Evolutionary conservation across 2,329 filamentous ascomycete genomes (phyloP).

Genomic region (Nemania bipapillata): DNA sequence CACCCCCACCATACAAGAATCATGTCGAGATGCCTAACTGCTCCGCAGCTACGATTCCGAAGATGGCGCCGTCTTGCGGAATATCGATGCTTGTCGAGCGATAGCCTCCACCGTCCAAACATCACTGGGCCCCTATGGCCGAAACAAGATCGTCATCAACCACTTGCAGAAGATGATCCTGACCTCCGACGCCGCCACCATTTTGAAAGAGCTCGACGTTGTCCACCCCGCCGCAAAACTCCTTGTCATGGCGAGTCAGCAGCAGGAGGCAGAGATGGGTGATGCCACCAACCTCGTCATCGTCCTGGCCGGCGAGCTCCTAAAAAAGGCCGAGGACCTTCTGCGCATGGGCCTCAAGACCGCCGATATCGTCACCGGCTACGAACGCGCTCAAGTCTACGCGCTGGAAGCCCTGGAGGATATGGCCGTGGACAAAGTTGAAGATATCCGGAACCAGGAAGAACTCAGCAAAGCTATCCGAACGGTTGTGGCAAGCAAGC

Average conservation of each 20-base stretch:
- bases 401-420: slow-evolving; percentile 87
- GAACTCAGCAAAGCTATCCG: slow-evolving; percentile 95
- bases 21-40: slow-evolving; percentile 48
- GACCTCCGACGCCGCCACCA: slow-evolving; percentile 96
- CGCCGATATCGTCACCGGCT: slow-evolving; percentile 95
- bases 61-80: slow-evolving; percentile 97
- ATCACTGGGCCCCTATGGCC: slow-evolving; percentile 93
- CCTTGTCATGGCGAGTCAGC: slow-evolving; percentile 97
- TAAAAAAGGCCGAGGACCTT: slow-evolving; percentile 97
- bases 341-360: slow-evolving; percentile 97
- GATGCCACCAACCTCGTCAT: slow-evolving; percentile 99
- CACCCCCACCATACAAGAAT: slow-evolving; percentile 45
- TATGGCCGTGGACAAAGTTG: slow-evolving; percentile 88
- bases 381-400: slow-evolving; percentile 92
- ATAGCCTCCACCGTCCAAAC: slow-evolving; percentile 97
- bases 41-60: slow-evolving; percentile 89
- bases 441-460: slow-evolving; percentile 79
- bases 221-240: slow-evolving; percentile 98
- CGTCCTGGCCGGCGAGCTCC: slow-evolving; percentile 89
- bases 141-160: slow-evolving; percentile 99
- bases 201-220: slow-evolving; percentile 95
- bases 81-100: slow-evolving; percentile 97
- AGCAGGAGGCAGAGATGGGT: slow-evolving; percentile 99
- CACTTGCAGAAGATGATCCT: slow-evolving; percentile 99
- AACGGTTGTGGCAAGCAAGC: slow-evolving; percentile 96